Percentiles rank a stretch among this genome's conserved stretches.
phyloP scores from a whole-genome alignment of 208 protist genomes.

The Entamoeba dispar region DNA sequence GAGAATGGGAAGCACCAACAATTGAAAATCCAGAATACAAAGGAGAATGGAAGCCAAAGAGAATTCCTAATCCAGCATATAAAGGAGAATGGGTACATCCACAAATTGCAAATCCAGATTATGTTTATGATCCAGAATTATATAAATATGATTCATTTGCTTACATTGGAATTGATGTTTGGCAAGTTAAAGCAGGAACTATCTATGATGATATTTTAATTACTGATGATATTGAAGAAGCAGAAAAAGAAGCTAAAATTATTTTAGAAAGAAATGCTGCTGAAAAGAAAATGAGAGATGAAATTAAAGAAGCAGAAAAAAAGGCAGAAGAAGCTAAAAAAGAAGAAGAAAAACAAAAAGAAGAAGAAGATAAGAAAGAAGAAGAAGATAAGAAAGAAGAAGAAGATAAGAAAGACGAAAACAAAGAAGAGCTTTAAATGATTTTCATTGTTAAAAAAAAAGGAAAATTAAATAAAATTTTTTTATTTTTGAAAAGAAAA shows the following conservation, averaged over 20 bases:
- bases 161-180: conserved; percentile 1
- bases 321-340: background rate
- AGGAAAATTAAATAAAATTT: too few species aligned
- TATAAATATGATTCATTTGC: background rate
- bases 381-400: background rate
- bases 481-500: too few species aligned
- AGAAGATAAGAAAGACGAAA: background rate
- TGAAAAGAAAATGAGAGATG: background rate
- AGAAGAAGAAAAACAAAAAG: background rate
- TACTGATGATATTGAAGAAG: background rate
- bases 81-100: conserved; percentile 14
- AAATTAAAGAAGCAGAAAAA: background rate
- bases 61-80: conserved; percentile 41
- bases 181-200: conserved; percentile 10
- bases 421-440: background rate
- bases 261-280: background rate
- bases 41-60: conserved; percentile 35
- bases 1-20: conserved; percentile 48
- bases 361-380: background rate
- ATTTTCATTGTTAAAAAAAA: background rate
- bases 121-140: background rate
- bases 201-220: conserved; percentile 9
- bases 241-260: background rate
- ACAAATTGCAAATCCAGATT: conserved; percentile 4
- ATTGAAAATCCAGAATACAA: conserved; percentile 40